Conservation (phyloP, 495 filamentous ascomycete genomes). For the Saxophila tyrrhenica region DNA sequence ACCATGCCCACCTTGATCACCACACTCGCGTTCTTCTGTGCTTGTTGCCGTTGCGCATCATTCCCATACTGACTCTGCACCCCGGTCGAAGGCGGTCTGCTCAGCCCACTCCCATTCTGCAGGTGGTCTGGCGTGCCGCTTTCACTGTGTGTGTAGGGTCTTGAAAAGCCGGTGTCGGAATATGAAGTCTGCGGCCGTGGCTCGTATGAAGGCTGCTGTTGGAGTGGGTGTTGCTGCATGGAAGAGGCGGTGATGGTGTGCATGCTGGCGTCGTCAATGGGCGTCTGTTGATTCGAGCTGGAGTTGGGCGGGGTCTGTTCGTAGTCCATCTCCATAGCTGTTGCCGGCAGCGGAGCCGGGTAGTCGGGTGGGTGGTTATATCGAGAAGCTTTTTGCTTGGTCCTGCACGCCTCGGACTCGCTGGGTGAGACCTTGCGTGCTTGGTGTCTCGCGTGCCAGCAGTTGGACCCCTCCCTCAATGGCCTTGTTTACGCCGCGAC, state of each 20-base stretch:
- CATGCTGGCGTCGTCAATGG: constrained; percentile 27
- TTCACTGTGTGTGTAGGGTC: constrained; percentile 23
- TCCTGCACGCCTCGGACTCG: background rate
- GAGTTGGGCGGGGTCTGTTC: constrained; percentile 3
- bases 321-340: constrained; percentile 2
- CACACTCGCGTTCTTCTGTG: constrained; percentile 63
- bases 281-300: constrained; percentile 7
- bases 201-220: constrained; percentile 15
- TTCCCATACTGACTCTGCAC: constrained; percentile 22
- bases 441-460: background rate
- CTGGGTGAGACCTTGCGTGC: background rate
- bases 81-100: constrained; percentile 20
- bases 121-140: constrained; percentile 24
- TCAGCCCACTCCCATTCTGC: constrained; percentile 17
- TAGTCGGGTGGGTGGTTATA: background rate
- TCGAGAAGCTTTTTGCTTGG: background rate
- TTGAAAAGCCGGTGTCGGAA: constrained; percentile 31
- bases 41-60: constrained; percentile 27
- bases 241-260: constrained; percentile 31
- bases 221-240: constrained; percentile 20
- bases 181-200: constrained; percentile 32
- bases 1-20: constrained; percentile 99
- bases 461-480: background rate
- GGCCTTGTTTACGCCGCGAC: background rate
- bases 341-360: background rate